Evolutionary conservation across 1,284 basidiomycete genomes (phyloP).

Genomic region (Termitomyces sp.): DNA sequence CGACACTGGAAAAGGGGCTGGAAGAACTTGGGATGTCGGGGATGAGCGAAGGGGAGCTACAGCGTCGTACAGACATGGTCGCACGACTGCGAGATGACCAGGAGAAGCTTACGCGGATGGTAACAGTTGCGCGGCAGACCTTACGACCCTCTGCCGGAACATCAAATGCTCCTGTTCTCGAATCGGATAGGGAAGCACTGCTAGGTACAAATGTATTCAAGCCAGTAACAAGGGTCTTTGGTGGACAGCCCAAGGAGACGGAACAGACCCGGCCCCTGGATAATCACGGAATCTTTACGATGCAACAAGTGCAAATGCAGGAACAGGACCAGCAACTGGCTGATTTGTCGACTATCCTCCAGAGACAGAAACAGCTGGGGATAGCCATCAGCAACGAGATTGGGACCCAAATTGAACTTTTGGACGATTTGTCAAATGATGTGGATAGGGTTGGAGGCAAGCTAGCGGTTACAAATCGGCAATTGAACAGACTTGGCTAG

Average conservation of each 20-base stretch:
- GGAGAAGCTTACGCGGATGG: constrained; percentile 76
- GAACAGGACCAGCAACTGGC: constrained; percentile 82
- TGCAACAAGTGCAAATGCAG: constrained; percentile 78
- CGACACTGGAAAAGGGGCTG: constrained; percentile 67
- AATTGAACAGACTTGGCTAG: constrained; percentile 71
- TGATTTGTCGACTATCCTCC: constrained; percentile 77
- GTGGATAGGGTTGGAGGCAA: constrained; percentile 74
- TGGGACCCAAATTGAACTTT: constrained; percentile 77
- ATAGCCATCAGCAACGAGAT: constrained; percentile 86
- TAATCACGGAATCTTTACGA: constrained; percentile 70
- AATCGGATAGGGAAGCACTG: constrained; percentile 62
- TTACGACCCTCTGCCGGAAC: constrained; percentile 36
- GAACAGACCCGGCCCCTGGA: constrained; percentile 83
- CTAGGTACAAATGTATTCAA: constrained; percentile 41
- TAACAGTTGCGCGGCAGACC: constrained; percentile 61
- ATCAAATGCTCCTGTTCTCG: constrained; percentile 38
- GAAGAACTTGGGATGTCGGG: constrained; percentile 59
- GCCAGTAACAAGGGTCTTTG: constrained; percentile 78
- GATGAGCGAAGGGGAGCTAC: constrained; percentile 79
- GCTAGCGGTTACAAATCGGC: constrained; percentile 73
- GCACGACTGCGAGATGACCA: constrained; percentile 80
- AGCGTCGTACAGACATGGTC: constrained; percentile 79
- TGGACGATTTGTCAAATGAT: constrained; percentile 74
- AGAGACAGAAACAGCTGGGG: constrained; percentile 82
- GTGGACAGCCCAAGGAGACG: constrained; percentile 75